Conservation (phyloP, 805 yeast genomes). For the Spathaspora girioi region DNA sequence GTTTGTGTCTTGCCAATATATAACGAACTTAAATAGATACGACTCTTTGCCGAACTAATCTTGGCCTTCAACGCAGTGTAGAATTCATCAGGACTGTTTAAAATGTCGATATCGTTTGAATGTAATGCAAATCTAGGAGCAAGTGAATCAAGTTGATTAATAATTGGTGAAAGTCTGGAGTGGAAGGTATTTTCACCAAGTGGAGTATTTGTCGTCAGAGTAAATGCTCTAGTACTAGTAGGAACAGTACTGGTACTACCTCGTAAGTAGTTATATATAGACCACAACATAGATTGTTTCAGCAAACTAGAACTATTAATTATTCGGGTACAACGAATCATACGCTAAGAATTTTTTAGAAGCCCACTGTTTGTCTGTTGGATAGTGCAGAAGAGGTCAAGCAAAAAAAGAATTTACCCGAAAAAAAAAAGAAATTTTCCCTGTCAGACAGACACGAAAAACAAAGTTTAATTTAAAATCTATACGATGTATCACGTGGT, state of each 20-base stretch:
- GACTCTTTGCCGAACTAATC: constrained; percentile 55
- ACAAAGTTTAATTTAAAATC: too few species aligned
- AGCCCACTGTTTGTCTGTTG: background rate
- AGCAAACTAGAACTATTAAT: background rate
- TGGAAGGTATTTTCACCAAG: constrained; percentile 27
- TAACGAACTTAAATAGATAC: constrained; percentile 79
- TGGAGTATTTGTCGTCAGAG: background rate
- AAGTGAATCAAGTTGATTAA: constrained; percentile 54
- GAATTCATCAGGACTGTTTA: constrained; percentile 68
- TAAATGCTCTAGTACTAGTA: background rate
- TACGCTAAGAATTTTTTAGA: background rate
- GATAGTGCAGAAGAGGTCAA: too few species aligned
- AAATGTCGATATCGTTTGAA: constrained; percentile 54
- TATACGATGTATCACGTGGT: too few species aligned
- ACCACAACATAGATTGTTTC: constrained; percentile 18
- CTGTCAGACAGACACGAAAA: too few species aligned
- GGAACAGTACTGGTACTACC: constrained; percentile 5
- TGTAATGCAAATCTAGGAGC: constrained; percentile 66
- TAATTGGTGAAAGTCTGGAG: constrained; percentile 40
- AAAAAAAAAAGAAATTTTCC: background rate
- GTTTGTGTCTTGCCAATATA: constrained; percentile 81
- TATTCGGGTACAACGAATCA: background rate
- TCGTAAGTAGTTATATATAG: constrained; percentile 23
- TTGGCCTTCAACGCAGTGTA: constrained; percentile 61
- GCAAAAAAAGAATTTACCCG: too few species aligned